Percentiles rank a stretch among this genome's conserved stretches.
Conservation (phyloP, 371 early-diverging fungal species). For the Mortierella sp. region DNA sequence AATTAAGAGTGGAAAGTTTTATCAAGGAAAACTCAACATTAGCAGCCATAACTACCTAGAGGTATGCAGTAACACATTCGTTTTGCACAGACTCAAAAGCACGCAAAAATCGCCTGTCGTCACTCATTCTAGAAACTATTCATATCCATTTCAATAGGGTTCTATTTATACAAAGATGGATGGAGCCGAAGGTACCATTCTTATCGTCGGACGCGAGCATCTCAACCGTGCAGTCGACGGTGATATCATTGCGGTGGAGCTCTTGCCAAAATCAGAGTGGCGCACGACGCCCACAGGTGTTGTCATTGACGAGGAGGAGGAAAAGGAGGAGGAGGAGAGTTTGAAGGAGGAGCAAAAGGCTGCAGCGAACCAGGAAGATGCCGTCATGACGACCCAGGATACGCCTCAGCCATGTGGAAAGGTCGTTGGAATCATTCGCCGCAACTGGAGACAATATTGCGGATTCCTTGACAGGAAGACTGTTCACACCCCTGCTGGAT, state of each 20-base stretch:
- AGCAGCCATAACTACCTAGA: constrained; percentile 89
- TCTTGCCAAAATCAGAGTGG: constrained; percentile 91
- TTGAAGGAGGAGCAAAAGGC: constrained; percentile 53
- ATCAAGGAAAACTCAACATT: constrained; percentile 87
- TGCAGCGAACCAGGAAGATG: constrained; percentile 53
- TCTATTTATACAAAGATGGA: constrained; percentile 80
- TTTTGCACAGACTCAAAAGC: too few species aligned
- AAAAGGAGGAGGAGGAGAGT: constrained; percentile 66
- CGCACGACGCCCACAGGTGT: constrained; percentile 75
- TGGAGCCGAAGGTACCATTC: constrained; percentile 77
- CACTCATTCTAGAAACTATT: too few species aligned
- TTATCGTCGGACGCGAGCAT: constrained; percentile 83
- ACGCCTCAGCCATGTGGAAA: constrained; percentile 80
- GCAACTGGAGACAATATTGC: constrained; percentile 95
- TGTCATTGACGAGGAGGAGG: constrained; percentile 78
- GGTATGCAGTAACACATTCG: constrained; percentile 33
- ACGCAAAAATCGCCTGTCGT: too few species aligned
- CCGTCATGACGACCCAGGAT: constrained; percentile 58
- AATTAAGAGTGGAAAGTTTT: constrained; percentile 80
- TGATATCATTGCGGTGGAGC: constrained; percentile 87
- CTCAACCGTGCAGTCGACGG: constrained; percentile 95
- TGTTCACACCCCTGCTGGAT: constrained; percentile 64
- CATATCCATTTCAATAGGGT: constrained; percentile 58
- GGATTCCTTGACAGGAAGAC: constrained; percentile 89
- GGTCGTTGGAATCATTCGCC: constrained; percentile 93